These are phyloP conservation scores for Santalum album DNA, from an alignment of 164 flowering plant genomes.

Conservation along the genomic window DNA sequence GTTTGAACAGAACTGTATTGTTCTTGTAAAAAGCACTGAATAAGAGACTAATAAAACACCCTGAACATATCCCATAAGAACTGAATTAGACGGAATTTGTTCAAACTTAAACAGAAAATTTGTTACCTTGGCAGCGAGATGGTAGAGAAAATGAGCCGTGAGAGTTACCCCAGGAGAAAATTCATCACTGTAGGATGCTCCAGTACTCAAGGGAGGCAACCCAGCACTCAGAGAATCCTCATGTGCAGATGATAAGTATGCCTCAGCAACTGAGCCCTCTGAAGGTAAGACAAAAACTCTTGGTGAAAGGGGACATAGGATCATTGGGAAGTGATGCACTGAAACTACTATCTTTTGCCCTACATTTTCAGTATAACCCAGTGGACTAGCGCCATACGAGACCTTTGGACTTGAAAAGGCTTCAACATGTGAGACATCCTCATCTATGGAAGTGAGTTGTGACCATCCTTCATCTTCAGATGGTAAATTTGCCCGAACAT, in stretches of 20 bases:
- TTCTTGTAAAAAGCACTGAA: too few relatives aligned
- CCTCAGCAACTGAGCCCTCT: slow-evolving; percentile 83
- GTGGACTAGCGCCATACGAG: slow-evolving; percentile 15
- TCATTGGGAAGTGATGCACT: slow-evolving; percentile 86
- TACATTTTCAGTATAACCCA: slow-evolving; percentile 16
- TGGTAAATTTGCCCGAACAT: slow-evolving; percentile 16
- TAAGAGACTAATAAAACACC: too few relatives aligned
- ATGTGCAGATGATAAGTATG: slow-evolving; percentile 54
- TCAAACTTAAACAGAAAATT: too few relatives aligned
- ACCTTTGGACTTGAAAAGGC: slow-evolving; percentile 24
- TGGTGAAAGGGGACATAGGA: slow-evolving; percentile 80
- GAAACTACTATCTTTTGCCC: slow-evolving; percentile 48
- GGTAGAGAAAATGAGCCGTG: slow-evolving; percentile 91
- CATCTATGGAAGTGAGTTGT: slow-evolving; percentile 33
- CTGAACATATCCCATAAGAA: too few relatives aligned
- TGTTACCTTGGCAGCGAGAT: slow-evolving; percentile 78
- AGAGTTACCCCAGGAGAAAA: slow-evolving; percentile 73
- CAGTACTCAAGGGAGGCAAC: slow-evolving; percentile 73
- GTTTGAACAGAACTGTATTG: too few relatives aligned
- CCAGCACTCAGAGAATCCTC: slow-evolving; percentile 77
- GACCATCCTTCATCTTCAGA: slow-evolving; percentile 62
- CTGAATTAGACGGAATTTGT: too few relatives aligned
- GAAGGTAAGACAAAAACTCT: slow-evolving; percentile 87
- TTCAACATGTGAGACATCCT: slow-evolving; percentile 22
- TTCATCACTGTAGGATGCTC: slow-evolving; percentile 68